Evolutionary conservation across 192 early-diverging fungal genomes (phyloP), one percentile per base, ranked within the genome.

Genomic region (Umbelopsis sp.): DNA sequence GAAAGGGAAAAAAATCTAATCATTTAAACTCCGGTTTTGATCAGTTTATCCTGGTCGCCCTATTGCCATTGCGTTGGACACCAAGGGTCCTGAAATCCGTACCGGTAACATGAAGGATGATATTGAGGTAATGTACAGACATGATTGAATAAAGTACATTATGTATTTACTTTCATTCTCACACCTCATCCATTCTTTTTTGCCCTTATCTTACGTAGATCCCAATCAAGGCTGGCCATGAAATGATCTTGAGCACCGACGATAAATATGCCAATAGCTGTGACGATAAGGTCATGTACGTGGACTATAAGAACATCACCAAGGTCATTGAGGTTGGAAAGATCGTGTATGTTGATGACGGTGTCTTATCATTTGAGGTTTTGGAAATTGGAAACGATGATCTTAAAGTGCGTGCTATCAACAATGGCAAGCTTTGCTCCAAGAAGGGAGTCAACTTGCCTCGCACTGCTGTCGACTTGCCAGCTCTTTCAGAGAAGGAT

Each of bases 391-490:
- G 75, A 23, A 81, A 81, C n/a, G 78, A 81, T 50, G 71, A 76
- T 33, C 82, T 94, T 68, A 86, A 77, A 64, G 92, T 92, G n/a
- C 84, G 87, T 35, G 91, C 91, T 13, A 75, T 89, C 68, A 97
- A 96, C 81, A 90, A 92, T 76, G 96, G 96, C 64, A 86, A 87
- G 70, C 86, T 99, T 46, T 91, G 92, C 73, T 91, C 90, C 70
- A 94, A 90, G 78, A 99, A 99, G 84, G 96, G 96, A 75, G 94
- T 99, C 64, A 99, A 99, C 80, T 82, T 99, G 68, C 97, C 97
- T 13, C 88, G 90, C 33, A 94, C 94, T 16, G 78, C 85, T 64
- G 94, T 99, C 35, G 94, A 97, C 75, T 85, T 98, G 53, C 97
- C 97, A 9, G 96, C 97, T 5, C 91, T 98, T 66, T 96, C 96